These are phyloP conservation scores for Trypanosoma cruzi DNA, from an alignment of 208 protist species.

Conservation along the genomic window DNA sequence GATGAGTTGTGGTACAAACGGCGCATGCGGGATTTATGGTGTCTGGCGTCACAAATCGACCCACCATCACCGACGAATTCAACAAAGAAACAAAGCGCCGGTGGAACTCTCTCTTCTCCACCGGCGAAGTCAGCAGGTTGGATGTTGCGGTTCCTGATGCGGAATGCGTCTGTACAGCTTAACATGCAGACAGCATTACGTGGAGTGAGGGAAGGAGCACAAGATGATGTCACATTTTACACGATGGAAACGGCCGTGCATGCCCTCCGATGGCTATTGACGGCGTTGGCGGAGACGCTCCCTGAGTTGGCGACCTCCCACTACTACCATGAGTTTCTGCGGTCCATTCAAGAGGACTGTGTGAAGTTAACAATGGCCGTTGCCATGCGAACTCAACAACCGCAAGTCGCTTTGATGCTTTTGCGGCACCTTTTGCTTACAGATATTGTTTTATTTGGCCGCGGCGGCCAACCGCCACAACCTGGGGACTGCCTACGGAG, in stretches of 20 bases:
- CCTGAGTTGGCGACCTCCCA: slow-evolving; percentile 35
- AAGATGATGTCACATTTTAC: slow-evolving; percentile 8
- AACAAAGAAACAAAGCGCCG: not conserved
- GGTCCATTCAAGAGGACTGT: slow-evolving; percentile 42
- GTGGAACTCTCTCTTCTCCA: not conserved
- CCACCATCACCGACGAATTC: slow-evolving; percentile 26
- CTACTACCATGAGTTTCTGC: slow-evolving; percentile 55
- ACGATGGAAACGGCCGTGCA: slow-evolving; percentile 45
- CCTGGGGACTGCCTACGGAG: slow-evolving; percentile 14
- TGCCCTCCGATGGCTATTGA: slow-evolving; percentile 32
- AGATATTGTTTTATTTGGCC: slow-evolving; percentile 37
- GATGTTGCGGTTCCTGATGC: slow-evolving; percentile 58
- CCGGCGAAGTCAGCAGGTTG: slow-evolving; percentile 43
- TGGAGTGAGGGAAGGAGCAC: slow-evolving; percentile 13
- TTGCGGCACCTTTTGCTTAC: slow-evolving; percentile 49
- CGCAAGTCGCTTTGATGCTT: slow-evolving; percentile 34
- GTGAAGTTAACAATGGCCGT: slow-evolving; percentile 45
- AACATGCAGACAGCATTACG: slow-evolving; percentile 26
- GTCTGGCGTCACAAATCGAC: slow-evolving; percentile 42
- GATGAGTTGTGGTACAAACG: slow-evolving; percentile 32
- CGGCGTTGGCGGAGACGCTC: slow-evolving; percentile 31
- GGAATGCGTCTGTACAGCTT: slow-evolving; percentile 54
- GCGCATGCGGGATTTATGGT: slow-evolving; percentile 55
- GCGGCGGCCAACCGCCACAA: not conserved
- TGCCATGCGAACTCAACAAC: slow-evolving; percentile 32